Evolutionary conservation across 2,329 filamentous ascomycete species (phyloP), one percentile per base, ranked within the genome.

Genomic region (Epichloe hybrida): DNA sequence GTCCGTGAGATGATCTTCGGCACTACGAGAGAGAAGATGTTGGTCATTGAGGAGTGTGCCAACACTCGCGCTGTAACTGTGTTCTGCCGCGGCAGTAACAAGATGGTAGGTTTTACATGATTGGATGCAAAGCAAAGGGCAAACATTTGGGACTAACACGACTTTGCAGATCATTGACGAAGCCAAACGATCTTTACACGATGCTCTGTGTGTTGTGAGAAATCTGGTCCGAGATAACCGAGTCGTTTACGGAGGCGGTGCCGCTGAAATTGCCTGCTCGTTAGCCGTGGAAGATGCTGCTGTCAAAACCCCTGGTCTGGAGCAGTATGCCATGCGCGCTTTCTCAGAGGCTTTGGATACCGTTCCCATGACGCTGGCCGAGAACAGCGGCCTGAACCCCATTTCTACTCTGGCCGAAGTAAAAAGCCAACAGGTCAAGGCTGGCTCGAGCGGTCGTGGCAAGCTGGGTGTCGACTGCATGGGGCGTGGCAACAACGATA

Each of bases 251-350:
- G 93, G 93, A 58, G 93, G 93, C 61, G 93, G 94, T 69, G 88
- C 93, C 34, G 91, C 93, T 46, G 93, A 98, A 69, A 94, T 98
- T 65, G 90, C 94, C 55, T 98, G 94, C 76, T 95, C 89, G 20
- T 73, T 98, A 50, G 93, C 93, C 3, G 91, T 98, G 44, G 91
- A 97, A 69, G 90, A 96, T 61, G 91, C 88, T 27, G 91, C 91
- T 42, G 83, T 90, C 63, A 88, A 95, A 82, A 95, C 88, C 49
- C 88, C 90, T 23, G 93, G 93, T n/a, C 80, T 98, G 39, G 91
- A 96, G 72, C 93, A 98, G 71, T 98, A 98, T 69, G 90, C 91
- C 57, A 98, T 98, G 91, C 87, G 93, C 55, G 93, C 93, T 23
- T 98, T 98, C 65, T 81, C 93, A 54, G 91, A 97, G 69, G 94